These are phyloP conservation scores for Fusarium armeniacum DNA, from an alignment of 2,329 filamentous ascomycete species.

Conservation along the genomic window DNA sequence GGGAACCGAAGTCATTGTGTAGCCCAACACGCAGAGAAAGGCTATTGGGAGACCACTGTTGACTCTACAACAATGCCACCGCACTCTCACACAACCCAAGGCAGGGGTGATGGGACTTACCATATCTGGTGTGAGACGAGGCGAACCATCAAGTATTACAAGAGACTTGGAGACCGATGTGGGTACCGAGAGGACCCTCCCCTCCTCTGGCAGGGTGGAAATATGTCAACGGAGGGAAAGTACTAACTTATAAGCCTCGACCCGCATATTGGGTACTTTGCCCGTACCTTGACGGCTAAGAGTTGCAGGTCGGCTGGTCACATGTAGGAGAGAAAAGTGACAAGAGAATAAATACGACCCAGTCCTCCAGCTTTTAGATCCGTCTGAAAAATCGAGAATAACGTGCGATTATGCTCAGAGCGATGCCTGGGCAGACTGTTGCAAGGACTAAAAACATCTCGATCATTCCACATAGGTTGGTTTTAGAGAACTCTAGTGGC, in stretches of 20 bases:
- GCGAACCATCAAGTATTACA: conserved; percentile 12
- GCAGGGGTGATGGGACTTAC: conserved; percentile 40
- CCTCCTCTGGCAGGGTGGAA: neutral
- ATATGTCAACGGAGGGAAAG: conserved; percentile 5
- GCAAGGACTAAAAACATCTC: conserved; percentile 28
- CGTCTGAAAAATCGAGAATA: conserved; percentile 18
- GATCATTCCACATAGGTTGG: conserved; percentile 24
- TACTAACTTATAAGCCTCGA: conserved; percentile 12
- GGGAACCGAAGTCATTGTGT: conserved; percentile 12
- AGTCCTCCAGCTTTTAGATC: conserved; percentile 1
- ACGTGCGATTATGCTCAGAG: conserved; percentile 38
- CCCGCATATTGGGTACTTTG: conserved; percentile 3
- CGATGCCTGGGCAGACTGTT: conserved; percentile 21
- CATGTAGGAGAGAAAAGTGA: conserved; percentile 1
- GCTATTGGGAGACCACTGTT: conserved; percentile 24
- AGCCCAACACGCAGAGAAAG: conserved; percentile 24
- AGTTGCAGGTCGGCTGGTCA: conserved; percentile 2
- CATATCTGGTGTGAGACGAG: conserved; percentile 28
- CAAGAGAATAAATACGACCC: conserved; percentile 3
- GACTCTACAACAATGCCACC: conserved; percentile 6
- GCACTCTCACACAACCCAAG: conserved; percentile 34
- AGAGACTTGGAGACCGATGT: neutral
- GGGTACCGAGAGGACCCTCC: conserved; percentile 4
- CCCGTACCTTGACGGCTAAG: neutral
- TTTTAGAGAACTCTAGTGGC: conserved; percentile 24